Conservation (phyloP, 768 basidiomycete species). For the Leccinum variicolor region DNA sequence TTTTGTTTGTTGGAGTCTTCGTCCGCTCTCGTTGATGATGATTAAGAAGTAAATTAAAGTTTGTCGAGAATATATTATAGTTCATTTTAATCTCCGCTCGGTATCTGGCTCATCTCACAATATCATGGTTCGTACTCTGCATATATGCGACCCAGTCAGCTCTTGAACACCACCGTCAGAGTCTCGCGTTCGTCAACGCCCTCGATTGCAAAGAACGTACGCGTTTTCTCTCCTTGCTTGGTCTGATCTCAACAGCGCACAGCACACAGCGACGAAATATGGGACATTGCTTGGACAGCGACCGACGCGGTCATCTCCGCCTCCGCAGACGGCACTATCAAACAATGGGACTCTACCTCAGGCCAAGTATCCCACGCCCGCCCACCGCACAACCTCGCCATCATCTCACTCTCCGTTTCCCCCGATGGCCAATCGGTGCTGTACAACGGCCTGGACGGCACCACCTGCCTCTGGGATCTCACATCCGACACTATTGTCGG, state of each 20-base stretch:
- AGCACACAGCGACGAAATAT: slow-evolving; percentile 80
- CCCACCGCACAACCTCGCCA: slow-evolving; percentile 77
- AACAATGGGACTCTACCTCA: slow-evolving; percentile 65
- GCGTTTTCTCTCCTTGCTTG: slow-evolving; percentile 9
- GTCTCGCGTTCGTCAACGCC: slow-evolving; percentile 69
- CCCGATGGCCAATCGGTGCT: slow-evolving; percentile 63
- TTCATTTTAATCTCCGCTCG: slow-evolving; percentile 55
- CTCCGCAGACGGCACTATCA: slow-evolving; percentile 75
- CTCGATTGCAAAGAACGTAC: slow-evolving; percentile 78
- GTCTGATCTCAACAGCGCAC: slow-evolving; percentile 16
- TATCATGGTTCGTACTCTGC: slow-evolving; percentile 28
- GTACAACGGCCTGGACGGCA: slow-evolving; percentile 82
- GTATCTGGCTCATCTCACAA: slow-evolving; percentile 31
- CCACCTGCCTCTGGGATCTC: slow-evolving; percentile 74
- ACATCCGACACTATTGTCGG: slow-evolving; percentile 56
- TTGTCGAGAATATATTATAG: slow-evolving; percentile 30
- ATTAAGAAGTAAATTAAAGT: slow-evolving; percentile 51
- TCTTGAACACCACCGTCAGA: slow-evolving; percentile 39
- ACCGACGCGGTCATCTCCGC: slow-evolving; percentile 63
- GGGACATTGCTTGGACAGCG: slow-evolving; percentile 73
- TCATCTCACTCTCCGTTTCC: slow-evolving; percentile 75
- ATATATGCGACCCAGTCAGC: slow-evolving; percentile 1
- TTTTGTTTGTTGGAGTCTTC: slow-evolving; percentile 59
- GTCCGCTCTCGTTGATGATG: slow-evolving; percentile 91
- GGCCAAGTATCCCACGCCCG: slow-evolving; percentile 61